Conservation (phyloP, 169 alveolate species). For the Plasmodium vivax region DNA sequence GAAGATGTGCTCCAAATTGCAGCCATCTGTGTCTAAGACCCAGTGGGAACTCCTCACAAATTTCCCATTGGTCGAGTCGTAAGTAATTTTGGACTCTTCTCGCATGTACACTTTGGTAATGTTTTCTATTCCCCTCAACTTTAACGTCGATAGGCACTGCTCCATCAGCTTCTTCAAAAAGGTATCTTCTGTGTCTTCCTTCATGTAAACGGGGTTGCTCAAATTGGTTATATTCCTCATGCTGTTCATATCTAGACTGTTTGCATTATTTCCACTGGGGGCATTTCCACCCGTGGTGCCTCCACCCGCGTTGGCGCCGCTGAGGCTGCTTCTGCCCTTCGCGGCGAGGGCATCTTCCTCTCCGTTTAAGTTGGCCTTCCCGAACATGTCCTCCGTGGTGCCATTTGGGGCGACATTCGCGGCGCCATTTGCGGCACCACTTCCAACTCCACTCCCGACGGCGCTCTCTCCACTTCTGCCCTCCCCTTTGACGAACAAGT, state of each 20-base stretch:
- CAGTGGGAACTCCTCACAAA: constrained; percentile 94
- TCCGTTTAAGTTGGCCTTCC: not conserved
- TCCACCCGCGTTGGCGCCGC: not conserved
- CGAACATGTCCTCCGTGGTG: not conserved
- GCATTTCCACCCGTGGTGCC: not conserved
- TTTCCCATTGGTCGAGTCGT: constrained; percentile 90
- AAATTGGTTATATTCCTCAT: not conserved
- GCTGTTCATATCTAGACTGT: not conserved
- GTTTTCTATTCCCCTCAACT: constrained; percentile 88
- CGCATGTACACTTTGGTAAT: constrained; percentile 97
- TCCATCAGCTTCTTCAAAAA: constrained; percentile 90
- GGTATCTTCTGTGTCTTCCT: constrained; percentile 89
- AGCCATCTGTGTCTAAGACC: constrained; percentile 99
- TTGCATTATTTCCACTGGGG: not conserved
- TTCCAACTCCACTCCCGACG: too few relatives aligned
- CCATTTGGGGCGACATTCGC: not conserved
- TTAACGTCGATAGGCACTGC: constrained; percentile 87
- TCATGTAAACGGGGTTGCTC: constrained; percentile 57
- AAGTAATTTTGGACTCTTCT: constrained; percentile 92
- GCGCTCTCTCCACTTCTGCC: not conserved
- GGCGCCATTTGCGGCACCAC: not conserved
- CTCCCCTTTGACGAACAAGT: not conserved
- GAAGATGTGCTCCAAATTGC: constrained; percentile 95
- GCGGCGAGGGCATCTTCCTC: not conserved
- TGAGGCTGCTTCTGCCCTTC: not conserved